Percentiles rank a stretch among this genome's conserved stretches.
Evolutionary conservation across 1,139 yeast species (phyloP).

Genomic region (Hanseniaspora sp.): DNA sequence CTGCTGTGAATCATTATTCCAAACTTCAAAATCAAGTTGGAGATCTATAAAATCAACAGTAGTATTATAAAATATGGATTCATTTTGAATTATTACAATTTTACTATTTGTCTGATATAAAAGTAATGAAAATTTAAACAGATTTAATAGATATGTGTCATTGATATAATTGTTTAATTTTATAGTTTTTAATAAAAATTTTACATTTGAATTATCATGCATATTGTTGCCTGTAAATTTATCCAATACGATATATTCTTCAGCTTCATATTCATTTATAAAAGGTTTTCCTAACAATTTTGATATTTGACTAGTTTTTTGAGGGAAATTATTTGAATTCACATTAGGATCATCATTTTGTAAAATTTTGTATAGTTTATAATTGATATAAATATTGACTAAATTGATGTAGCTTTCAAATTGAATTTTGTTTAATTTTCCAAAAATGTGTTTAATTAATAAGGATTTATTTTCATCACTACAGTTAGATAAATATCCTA

Average conservation of each 20-base stretch:
- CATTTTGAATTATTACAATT: conserved; percentile 33
- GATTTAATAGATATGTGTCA: conserved; percentile 72
- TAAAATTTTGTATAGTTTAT: background rate
- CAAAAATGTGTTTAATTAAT: background rate
- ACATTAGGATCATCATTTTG: background rate
- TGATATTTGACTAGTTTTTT: too few relatives aligned
- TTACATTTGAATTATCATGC: too few relatives aligned
- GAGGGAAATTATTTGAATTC: background rate
- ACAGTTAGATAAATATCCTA: conserved; percentile 51
- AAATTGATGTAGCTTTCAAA: background rate
- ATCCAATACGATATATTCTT: background rate
- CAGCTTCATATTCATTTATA: too few relatives aligned
- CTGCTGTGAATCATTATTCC: conserved; percentile 37
- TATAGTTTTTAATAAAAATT: conserved; percentile 22
- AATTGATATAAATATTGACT: background rate
- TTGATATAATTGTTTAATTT: conserved; percentile 55
- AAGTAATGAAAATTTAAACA: conserved; percentile 47
- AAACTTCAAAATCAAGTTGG: conserved; percentile 66
- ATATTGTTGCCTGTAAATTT: background rate
- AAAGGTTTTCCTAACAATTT: too few relatives aligned
- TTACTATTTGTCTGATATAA: conserved; percentile 44
- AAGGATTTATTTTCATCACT: background rate
- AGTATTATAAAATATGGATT: conserved; percentile 59
- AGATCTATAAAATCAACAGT: conserved; percentile 71
- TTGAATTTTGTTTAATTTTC: background rate